These are phyloP conservation scores for Naganishia randhawae DNA, from an alignment of 768 basidiomycete genomes.

Conservation along the genomic window DNA sequence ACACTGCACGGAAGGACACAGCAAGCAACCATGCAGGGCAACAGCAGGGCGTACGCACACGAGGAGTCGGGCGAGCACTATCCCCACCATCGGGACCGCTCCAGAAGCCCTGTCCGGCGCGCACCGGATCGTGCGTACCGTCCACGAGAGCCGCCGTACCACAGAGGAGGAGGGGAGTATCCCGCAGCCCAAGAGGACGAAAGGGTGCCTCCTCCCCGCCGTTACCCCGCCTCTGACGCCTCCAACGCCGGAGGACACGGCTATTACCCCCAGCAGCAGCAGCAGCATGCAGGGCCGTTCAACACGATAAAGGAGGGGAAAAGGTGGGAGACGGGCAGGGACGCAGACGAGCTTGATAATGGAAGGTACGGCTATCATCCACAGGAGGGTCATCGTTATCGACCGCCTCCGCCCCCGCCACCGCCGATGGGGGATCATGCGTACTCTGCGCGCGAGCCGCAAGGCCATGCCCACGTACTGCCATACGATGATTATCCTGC, in stretches of 20 bases:
- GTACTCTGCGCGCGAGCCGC: background rate
- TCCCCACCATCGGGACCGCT: background rate
- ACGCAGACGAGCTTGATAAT: background rate
- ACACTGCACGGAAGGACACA: no score
- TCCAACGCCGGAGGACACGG: background rate
- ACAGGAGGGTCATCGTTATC: background rate
- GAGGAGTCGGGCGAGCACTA: background rate
- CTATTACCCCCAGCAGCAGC: background rate
- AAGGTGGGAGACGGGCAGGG: background rate
- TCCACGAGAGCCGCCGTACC: background rate
- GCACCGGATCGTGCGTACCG: background rate
- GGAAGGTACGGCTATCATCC: background rate
- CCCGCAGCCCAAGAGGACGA: slow-evolving; percentile 17
- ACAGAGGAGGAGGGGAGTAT: background rate
- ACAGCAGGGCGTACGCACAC: background rate
- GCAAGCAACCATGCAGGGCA: background rate
- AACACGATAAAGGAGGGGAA: background rate
- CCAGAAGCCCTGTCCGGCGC: background rate
- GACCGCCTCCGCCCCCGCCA: background rate
- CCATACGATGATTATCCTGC: slow-evolving; percentile 7
- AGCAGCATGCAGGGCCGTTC: background rate
- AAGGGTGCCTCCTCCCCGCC: slow-evolving; percentile 7
- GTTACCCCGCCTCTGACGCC: background rate
- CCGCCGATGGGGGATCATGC: no score
- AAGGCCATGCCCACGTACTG: background rate